Conservation (phyloP, 1,139 yeast species). For the Yamadazyma buinensis region DNA sequence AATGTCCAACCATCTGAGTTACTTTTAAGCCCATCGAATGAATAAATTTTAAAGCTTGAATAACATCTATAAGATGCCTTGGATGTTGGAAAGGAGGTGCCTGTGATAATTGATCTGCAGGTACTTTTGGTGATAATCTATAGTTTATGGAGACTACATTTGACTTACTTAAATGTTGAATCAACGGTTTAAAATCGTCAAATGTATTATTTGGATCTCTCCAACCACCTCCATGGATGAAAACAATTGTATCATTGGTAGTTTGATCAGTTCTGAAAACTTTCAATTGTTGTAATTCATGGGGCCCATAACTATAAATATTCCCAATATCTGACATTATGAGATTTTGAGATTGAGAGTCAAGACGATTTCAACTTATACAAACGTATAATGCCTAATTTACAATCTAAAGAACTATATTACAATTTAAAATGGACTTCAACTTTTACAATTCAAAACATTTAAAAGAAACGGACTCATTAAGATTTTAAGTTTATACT, state of each 20-base stretch:
- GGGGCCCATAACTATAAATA: slow-evolving; percentile 19
- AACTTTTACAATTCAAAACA: not conserved
- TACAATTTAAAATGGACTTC: not conserved
- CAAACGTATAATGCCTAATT: not conserved
- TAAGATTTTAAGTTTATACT: not conserved
- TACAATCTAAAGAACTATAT: slow-evolving; percentile 1
- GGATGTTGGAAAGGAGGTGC: slow-evolving; percentile 46
- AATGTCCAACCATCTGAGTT: slow-evolving; percentile 61
- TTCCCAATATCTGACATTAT: not conserved
- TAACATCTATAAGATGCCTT: slow-evolving; percentile 54
- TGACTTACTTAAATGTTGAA: slow-evolving; percentile 6
- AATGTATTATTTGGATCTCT: slow-evolving; percentile 62
- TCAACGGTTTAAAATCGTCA: slow-evolving; percentile 47
- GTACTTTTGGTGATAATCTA: slow-evolving; percentile 54
- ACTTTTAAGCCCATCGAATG: slow-evolving; percentile 13
- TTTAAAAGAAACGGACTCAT: not conserved
- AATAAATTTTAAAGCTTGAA: slow-evolving; percentile 38
- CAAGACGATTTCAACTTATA: too few species aligned
- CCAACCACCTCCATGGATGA: slow-evolving; percentile 92
- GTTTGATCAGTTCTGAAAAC: slow-evolving; percentile 15
- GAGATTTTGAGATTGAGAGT: not conserved
- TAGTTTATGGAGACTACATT: slow-evolving; percentile 56
- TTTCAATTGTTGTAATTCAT: slow-evolving; percentile 22
- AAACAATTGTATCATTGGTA: slow-evolving; percentile 31
- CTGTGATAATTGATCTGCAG: slow-evolving; percentile 9